Base-by-base conservation (phyloP, 805 yeast species). In the Kuraishia piskuri region DNA sequence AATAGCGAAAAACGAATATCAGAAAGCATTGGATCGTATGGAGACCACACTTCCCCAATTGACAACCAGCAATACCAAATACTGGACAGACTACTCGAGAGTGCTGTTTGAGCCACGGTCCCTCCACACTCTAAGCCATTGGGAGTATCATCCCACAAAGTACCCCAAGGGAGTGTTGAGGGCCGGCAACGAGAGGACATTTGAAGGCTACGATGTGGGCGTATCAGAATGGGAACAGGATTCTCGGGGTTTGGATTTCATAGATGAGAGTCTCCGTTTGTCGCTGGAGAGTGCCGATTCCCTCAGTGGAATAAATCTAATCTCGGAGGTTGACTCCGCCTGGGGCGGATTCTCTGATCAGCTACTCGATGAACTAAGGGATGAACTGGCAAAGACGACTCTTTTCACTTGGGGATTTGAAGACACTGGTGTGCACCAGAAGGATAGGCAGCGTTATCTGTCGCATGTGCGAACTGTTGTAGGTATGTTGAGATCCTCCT, bases 11-110 rank as follows among this genome's bases (percentile, higher is more conserved):
- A 82, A 82, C 57, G 76, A 74, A 21, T 90, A 84, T 63, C 96
- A 88, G 63, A 57, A 56, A 40, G 79, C 83, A 1, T 67, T 90
- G 36, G 96, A 88, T 66, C 49, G 63, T 1, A 80, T 79, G 0
- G 55, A 55, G 22, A 55, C 64, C 7, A 62, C 68, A 1, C 59
- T 59, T 3, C 72, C 74, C 1, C 56, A 58, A 23, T 67, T 88
- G 46, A 65, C 61, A 4, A 56, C 57, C 0, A 62, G 64, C 1
- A 76, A 75, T 47, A 78, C 88, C 0, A 66, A 64, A 25, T 87
- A 80, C 59, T 92, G 97, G 97, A 77, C 94, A 0, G 96, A 89
- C 61, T 88, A 85, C 62, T 75, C 84, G 46, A 78, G 82, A 58
- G 76, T 90, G 51, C 76, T 87, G 2, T 82, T 82, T 61, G 77